Conservation (phyloP, 208 protist species). For the Spongospora subterranea region DNA sequence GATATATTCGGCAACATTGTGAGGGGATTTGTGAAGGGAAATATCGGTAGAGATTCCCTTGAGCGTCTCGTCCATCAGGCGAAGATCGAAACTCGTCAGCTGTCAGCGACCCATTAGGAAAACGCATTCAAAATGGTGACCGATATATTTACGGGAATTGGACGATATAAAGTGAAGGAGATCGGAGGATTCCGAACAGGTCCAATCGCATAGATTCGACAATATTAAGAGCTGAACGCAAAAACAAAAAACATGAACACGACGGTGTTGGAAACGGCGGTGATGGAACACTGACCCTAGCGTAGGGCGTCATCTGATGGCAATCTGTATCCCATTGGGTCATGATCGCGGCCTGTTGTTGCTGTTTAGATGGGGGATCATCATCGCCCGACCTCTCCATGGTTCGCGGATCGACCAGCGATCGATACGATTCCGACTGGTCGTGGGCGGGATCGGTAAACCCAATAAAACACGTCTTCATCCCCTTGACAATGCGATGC, state of each 20-base stretch:
- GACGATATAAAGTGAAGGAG: neutral
- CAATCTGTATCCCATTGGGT: neutral
- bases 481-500: slow-evolving; percentile 24
- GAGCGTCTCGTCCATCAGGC: slow-evolving; percentile 11
- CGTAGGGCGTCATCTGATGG: slow-evolving; percentile 4
- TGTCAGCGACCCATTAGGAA: neutral
- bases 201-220: slow-evolving; percentile 50
- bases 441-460: neutral
- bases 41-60: neutral
- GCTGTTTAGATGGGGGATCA: neutral
- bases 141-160: neutral
- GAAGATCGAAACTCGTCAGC: neutral
- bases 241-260: neutral
- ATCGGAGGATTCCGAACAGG: neutral
- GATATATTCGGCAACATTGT: slow-evolving; percentile 13
- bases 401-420: slow-evolving; percentile 10
- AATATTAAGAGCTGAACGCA: slow-evolving; percentile 43
- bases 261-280: neutral
- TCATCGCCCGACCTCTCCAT: neutral
- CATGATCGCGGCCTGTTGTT: neutral
- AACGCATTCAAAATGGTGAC: neutral
- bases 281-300: neutral
- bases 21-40: neutral
- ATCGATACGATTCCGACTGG: slow-evolving; percentile 10
- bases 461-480: neutral